Percentiles rank a stretch among this genome's conserved stretches.
Conservation (phyloP, 768 basidiomycete species). For the Cyclocybe aegerita region DNA sequence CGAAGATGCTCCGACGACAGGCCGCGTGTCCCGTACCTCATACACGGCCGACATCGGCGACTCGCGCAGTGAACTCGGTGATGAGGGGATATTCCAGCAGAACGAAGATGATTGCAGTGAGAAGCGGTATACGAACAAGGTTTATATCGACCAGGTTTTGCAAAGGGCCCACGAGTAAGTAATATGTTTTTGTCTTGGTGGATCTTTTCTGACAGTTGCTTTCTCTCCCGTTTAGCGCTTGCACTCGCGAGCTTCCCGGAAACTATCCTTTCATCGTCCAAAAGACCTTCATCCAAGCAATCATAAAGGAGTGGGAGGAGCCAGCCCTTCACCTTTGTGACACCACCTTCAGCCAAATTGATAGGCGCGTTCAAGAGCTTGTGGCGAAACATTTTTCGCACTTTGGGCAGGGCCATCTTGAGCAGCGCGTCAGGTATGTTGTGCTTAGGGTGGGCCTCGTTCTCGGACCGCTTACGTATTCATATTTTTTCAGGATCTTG, state of each 20-base stretch:
- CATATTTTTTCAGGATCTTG: conserved; percentile 13
- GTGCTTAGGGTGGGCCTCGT: neutral
- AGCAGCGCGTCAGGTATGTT: conserved; percentile 40
- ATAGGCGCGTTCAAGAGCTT: too few species aligned
- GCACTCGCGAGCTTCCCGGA: conserved; percentile 70
- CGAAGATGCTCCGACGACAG: neutral
- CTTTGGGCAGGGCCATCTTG: conserved; percentile 24
- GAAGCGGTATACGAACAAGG: conserved; percentile 10
- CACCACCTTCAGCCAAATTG: conserved; percentile 21
- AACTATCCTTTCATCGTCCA: conserved; percentile 66
- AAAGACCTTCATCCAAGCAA: conserved; percentile 41
- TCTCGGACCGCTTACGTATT: neutral
- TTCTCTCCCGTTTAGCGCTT: conserved; percentile 41
- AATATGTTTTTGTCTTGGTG: neutral
- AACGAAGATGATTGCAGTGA: neutral
- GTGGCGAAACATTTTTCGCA: too few species aligned
- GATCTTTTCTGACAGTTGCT: neutral
- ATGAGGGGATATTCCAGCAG: too few species aligned
- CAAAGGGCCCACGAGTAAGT: conserved; percentile 44
- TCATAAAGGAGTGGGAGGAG: conserved; percentile 46
- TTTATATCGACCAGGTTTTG: conserved; percentile 57
- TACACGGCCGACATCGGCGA: too few species aligned
- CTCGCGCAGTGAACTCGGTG: too few species aligned
- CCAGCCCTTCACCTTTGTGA: conserved; percentile 52
- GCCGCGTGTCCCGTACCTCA: too few species aligned